Conservation (phyloP, 2,329 filamentous ascomycete species). For the Gyromitra esculenta region DNA sequence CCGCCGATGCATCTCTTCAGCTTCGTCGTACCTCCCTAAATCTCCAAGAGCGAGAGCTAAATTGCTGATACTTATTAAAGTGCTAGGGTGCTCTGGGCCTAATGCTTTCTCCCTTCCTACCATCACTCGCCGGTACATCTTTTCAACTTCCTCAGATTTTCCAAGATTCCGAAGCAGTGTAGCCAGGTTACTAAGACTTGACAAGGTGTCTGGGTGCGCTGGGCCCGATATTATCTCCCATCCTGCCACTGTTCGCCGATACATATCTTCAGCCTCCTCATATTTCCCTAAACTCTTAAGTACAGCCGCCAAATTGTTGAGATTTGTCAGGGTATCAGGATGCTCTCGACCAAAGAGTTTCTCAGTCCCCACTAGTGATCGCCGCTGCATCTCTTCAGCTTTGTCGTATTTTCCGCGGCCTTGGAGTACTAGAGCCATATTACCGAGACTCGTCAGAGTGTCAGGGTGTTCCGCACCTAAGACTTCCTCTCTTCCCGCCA, state of each 20-base stretch:
- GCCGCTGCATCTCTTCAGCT: too few relatives aligned
- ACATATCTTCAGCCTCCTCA: background rate
- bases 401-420: too few relatives aligned
- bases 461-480: background rate
- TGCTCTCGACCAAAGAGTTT: too few relatives aligned
- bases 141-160: background rate
- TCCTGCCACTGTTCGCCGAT: too few relatives aligned
- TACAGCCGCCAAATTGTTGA: background rate
- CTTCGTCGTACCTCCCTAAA: conserved; percentile 57
- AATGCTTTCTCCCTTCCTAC: background rate
- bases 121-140: conserved; percentile 23
- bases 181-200: too few relatives aligned
- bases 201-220: too few relatives aligned
- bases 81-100: background rate
- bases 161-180: too few relatives aligned
- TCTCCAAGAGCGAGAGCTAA: conserved; percentile 53
- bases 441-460: background rate
- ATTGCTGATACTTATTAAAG: conserved; percentile 50
- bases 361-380: too few relatives aligned
- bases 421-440: background rate
- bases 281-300: background rate
- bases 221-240: too few relatives aligned
- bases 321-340: background rate
- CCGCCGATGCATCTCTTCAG: conserved; percentile 56
- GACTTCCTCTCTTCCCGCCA: background rate